These are phyloP conservation scores for Marasmius fiardii DNA, from an alignment of 1,284 basidiomycete genomes.

Conservation along the genomic window DNA sequence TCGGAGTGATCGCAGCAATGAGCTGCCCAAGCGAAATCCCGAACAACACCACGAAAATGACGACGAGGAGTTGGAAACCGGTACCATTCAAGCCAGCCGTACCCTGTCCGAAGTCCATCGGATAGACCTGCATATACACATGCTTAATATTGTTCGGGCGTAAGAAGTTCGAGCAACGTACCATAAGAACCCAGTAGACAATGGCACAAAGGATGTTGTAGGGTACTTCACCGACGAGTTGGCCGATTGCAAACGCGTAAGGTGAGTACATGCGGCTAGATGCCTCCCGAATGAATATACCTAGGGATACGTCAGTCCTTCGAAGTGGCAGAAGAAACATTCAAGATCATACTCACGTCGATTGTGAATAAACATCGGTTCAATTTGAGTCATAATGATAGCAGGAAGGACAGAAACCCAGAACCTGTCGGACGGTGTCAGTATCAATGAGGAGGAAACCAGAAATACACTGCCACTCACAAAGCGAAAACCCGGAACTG, in stretches of 20 bases:
- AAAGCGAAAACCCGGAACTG: constrained; percentile 85
- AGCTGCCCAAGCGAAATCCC: constrained; percentile 76
- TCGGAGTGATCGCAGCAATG: constrained; percentile 75
- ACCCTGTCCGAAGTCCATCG: constrained; percentile 72
- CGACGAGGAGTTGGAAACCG: constrained; percentile 73
- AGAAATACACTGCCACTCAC: constrained; percentile 44
- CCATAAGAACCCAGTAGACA: constrained; percentile 79
- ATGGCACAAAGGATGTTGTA: constrained; percentile 72
- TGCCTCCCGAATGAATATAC: constrained; percentile 67
- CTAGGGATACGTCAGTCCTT: background rate
- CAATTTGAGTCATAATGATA: constrained; percentile 77
- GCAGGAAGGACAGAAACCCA: constrained; percentile 72
- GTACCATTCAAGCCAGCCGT: constrained; percentile 57
- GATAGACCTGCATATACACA: constrained; percentile 45
- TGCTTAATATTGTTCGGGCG: background rate
- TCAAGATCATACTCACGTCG: constrained; percentile 36
- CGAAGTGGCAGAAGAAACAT: background rate
- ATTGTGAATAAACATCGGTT: constrained; percentile 85
- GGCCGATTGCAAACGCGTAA: constrained; percentile 80
- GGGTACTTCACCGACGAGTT: constrained; percentile 81
- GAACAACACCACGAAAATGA: constrained; percentile 73
- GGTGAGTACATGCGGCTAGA: constrained; percentile 78
- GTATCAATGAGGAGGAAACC: background rate
- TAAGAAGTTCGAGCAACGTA: constrained; percentile 18
- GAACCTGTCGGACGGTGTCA: constrained; percentile 40